A percentile compares a stretch with the other conserved stretches of the same genome.
These are phyloP conservation scores for Clonostachys rosea DNA, from an alignment of 2,329 filamentous ascomycete species.

Conservation along the genomic window DNA sequence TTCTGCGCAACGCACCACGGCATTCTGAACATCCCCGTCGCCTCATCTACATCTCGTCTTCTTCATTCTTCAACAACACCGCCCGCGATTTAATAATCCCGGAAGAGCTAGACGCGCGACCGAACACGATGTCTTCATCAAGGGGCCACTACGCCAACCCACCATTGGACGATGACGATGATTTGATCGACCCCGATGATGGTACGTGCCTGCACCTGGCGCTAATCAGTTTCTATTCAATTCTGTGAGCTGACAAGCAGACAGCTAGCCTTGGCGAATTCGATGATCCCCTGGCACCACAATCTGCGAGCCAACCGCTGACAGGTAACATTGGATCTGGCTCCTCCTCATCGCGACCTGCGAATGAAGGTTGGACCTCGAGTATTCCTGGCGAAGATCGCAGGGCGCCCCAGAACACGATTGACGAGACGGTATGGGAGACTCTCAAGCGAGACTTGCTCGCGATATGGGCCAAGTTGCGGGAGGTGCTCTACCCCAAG, in stretches of 20 bases:
- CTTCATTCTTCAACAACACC: too few relatives aligned
- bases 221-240: neutral
- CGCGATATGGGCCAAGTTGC: conserved; percentile 97
- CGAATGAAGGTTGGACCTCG: conserved; percentile 80
- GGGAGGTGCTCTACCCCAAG: conserved; percentile 92
- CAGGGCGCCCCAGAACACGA: conserved; percentile 82
- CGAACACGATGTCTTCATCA: conserved; percentile 36
- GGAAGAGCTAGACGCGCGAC: neutral
- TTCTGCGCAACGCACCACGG: too few relatives aligned
- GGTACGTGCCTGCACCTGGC: conserved; percentile 39
- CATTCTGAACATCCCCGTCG: too few relatives aligned
- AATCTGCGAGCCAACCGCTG: conserved; percentile 72
- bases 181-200: conserved; percentile 76
- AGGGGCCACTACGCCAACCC: conserved; percentile 58
- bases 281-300: conserved; percentile 72
- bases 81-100: too few relatives aligned
- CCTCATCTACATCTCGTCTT: too few relatives aligned
- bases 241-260: conserved; percentile 8
- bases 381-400: conserved; percentile 91
- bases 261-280: conserved; percentile 85
- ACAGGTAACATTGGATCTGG: conserved; percentile 75
- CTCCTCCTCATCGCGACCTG: conserved; percentile 45
- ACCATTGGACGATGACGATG: conserved; percentile 62
- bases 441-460: conserved; percentile 89
- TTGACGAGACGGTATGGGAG: conserved; percentile 96